Evolutionary conservation across 345 rosid genomes (phyloP).

Genomic region (Mallotus nudiflorus): DNA sequence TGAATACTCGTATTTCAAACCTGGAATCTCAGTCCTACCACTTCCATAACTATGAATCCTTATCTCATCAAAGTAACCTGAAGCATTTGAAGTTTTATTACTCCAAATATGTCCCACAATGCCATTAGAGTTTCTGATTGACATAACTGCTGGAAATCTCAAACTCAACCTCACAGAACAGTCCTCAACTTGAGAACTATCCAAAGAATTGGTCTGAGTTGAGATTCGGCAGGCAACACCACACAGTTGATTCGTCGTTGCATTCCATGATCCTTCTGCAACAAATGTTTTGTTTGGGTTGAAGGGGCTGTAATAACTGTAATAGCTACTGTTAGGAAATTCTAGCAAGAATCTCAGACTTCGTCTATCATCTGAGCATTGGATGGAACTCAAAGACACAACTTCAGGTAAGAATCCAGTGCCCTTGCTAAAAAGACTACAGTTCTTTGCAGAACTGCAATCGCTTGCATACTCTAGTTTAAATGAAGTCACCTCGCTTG

Average conservation of each 20-base stretch:
- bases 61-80: constrained; percentile 25
- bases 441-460: constrained; percentile 18
- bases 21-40: constrained; percentile 1
- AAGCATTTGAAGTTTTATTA: constrained; percentile 1
- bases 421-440: constrained; percentile 25
- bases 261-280: constrained; percentile 40
- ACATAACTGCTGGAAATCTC: constrained; percentile 40
- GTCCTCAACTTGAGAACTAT: constrained; percentile 23
- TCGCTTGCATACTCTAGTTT: constrained; percentile 21
- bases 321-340: constrained; percentile 16
- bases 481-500: neutral
- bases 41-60: neutral
- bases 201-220: constrained; percentile 1
- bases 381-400: constrained; percentile 23
- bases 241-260: constrained; percentile 22
- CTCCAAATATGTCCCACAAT: constrained; percentile 33
- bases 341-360: constrained; percentile 27
- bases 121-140: constrained; percentile 20
- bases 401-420: constrained; percentile 23
- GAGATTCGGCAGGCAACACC: constrained; percentile 34
- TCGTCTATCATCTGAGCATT: constrained; percentile 25
- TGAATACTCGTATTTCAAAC: constrained; percentile 34
- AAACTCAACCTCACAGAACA: constrained; percentile 35
- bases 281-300: constrained; percentile 27
- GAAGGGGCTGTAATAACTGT: constrained; percentile 6